Base-by-base conservation (phyloP, 352 stramenopile genomes). In the Phytophthora tubulina region DNA sequence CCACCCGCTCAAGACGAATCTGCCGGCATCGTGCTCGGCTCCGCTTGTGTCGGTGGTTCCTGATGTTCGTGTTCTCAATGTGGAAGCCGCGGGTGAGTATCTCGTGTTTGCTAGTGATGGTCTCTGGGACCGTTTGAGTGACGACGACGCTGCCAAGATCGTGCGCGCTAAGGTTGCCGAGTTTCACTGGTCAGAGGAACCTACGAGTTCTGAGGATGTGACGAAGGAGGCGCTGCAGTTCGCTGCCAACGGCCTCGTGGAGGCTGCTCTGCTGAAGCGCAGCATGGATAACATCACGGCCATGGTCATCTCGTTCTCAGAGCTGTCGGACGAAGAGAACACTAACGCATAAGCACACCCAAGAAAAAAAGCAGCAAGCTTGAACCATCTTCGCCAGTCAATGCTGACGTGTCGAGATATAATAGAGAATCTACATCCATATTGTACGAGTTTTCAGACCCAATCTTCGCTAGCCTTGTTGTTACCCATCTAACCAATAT, bases 281-380 rank as follows among this genome's bases (percentile, higher is more conserved):
- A 92, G 80, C 63, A 92, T 90, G 80, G 88, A 95, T 75, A 95
- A 95, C 70, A 90, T 95, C 70, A 94, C 88, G 17, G 84, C 81
- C 42, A 91, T 93, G 77, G 82, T 95, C 50, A 81, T 93, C 32
- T 88, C 79, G 30, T 90, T 84, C 62, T 72, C 78, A 2, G 51
- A 76, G 44, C 35, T 73, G 63, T 17, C 35, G 14, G 53, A 72
- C 21, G 57, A 75, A 58, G 61, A 73, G 39, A 35, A 57, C 6
- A 46, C 27, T 44, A 58, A 63, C n/a, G 44, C 55, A 57, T 69
- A 69, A 78, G 44, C 32, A 48, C 48, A 45, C 4, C 7, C 42
- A 51, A 67, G 17, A 33, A 69, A 49, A 41, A 55, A 42, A 57
- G 36, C 52, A 21, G 15, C 21, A 63, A 66, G 61, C 46, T 53